Conservation (phyloP, 805 yeast genomes). For the Nakazawaea pomicola region DNA sequence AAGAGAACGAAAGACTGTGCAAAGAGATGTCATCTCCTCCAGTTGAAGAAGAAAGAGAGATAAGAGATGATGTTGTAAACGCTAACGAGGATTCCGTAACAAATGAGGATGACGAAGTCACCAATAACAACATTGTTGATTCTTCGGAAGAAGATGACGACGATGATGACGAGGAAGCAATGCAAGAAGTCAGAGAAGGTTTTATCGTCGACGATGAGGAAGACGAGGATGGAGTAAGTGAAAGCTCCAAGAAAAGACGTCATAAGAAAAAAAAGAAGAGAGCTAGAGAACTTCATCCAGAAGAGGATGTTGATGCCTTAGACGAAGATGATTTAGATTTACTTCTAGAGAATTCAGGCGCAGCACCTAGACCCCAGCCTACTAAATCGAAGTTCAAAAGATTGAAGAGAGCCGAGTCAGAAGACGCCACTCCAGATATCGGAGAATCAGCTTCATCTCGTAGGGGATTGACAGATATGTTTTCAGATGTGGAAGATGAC, state of each 20-base stretch:
- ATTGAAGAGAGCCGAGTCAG: slow-evolving; percentile 62
- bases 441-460: slow-evolving; percentile 15
- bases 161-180: slow-evolving; percentile 88
- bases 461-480: slow-evolving; percentile 60
- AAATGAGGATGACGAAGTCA: slow-evolving; percentile 30
- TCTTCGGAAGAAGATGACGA: slow-evolving; percentile 89
- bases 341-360: slow-evolving; percentile 86
- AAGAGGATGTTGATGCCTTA: slow-evolving; percentile 60
- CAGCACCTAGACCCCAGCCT: slow-evolving; percentile 35
- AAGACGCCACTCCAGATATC: slow-evolving; percentile 30
- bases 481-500: slow-evolving; percentile 54
- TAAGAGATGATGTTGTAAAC: slow-evolving; percentile 28
- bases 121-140: slow-evolving; percentile 44
- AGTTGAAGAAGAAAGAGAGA: slow-evolving; percentile 31
- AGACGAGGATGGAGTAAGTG: slow-evolving; percentile 50
- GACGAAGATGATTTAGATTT: slow-evolving; percentile 96
- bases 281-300: slow-evolving; percentile 23
- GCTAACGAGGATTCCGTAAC: slow-evolving; percentile 18
- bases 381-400: slow-evolving; percentile 63
- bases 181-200: slow-evolving; percentile 78
- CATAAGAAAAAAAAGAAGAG: slow-evolving; percentile 40
- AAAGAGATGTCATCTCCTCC: slow-evolving; percentile 32
- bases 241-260: slow-evolving; percentile 24
- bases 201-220: slow-evolving; percentile 93
- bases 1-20: too few relatives aligned